phyloP scores from a whole-genome alignment of 768 basidiomycete species.

The Panaeolus papilionaceus region DNA sequence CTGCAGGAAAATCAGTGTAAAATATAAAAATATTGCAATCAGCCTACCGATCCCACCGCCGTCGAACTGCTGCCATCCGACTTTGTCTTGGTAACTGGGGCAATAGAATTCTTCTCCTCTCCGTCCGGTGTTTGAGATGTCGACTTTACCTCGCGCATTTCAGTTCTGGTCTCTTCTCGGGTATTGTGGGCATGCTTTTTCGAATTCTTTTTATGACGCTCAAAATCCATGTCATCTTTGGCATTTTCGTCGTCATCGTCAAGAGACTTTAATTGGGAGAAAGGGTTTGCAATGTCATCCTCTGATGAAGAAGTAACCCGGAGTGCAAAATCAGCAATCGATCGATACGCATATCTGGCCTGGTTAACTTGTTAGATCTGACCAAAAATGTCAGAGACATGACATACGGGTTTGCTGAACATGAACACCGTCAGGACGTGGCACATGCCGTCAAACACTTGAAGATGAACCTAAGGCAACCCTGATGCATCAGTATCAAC shows the following conservation, averaged over 20 bases:
- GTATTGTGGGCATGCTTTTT: not conserved
- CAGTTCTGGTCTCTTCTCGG: not conserved
- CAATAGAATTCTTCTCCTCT: not conserved
- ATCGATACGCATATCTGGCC: slow-evolving; percentile 66
- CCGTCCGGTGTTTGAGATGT: not conserved
- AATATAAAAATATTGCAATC: not conserved
- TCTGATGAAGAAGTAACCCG: slow-evolving; percentile 51
- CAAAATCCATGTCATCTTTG: not conserved
- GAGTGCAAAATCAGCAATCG: slow-evolving; percentile 61
- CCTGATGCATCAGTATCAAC: not conserved
- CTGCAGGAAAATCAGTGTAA: not conserved
- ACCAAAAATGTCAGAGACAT: too few species aligned
- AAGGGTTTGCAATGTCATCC: slow-evolving; percentile 50
- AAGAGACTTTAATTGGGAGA: slow-evolving; percentile 43
- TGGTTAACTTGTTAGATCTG: slow-evolving; percentile 26
- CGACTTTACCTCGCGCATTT: not conserved
- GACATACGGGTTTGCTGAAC: slow-evolving; percentile 61
- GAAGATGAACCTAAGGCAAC: slow-evolving; percentile 66
- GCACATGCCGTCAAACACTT: slow-evolving; percentile 79
- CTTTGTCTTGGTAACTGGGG: not conserved
- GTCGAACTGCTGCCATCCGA: slow-evolving; percentile 4
- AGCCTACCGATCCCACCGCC: slow-evolving; percentile 1
- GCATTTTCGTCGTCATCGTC: slow-evolving; percentile 16
- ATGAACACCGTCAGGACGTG: slow-evolving; percentile 79
- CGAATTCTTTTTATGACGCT: not conserved